Base-by-base conservation (phyloP, 2,329 filamentous ascomycete species). In the Exophiala sideris region DNA sequence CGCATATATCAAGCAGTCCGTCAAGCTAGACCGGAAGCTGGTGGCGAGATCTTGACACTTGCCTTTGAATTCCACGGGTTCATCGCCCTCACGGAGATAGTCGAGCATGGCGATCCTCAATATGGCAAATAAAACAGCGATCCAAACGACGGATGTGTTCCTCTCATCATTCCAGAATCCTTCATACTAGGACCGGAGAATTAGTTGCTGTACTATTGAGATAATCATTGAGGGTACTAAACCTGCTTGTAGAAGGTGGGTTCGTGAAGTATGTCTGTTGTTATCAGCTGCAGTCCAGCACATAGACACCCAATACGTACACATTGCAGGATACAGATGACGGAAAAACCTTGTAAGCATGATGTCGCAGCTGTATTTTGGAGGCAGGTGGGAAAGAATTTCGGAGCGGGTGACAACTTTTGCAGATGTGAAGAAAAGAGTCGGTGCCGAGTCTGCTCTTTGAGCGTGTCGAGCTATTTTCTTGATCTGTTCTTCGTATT, bases 331-430 rank as follows among this genome's bases (percentile, higher is more conserved):
- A 62, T 85, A 82, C 60, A 82, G 83, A 24, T 87, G 91, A 67
- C 91, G 91, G 75, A 97, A 96, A 67, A 94, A 97, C 55, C 91
- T 84, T 57, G 86, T 86, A 55, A 96, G 87, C 14, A 97, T 77
- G 14, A 89, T 85, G 64, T 96, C 83, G n/a, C 94, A 86, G 12
- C 84, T 87, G 33, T 87, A 84, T 67, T 90, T 92, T 0, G 86
- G 79, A 2, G 92, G 94, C 38, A 97, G 79, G 44, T 87, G 84
- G 24, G 86, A 82, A 58, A 94, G 81, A 7, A 97, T 77, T 66
- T 96, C 91, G 14, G 81, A 74, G 64, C 89, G 87, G 38, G 84
- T 85, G 8, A 86, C 84, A 7, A 85, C 80, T 49, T 85, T 78
- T 60, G 79, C 78, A 1, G 85, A 84, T 47, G 88, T 88, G 58